These are phyloP conservation scores for Cenococcum geophilum DNA, from an alignment of 495 filamentous ascomycete genomes.

Conservation along the genomic window DNA sequence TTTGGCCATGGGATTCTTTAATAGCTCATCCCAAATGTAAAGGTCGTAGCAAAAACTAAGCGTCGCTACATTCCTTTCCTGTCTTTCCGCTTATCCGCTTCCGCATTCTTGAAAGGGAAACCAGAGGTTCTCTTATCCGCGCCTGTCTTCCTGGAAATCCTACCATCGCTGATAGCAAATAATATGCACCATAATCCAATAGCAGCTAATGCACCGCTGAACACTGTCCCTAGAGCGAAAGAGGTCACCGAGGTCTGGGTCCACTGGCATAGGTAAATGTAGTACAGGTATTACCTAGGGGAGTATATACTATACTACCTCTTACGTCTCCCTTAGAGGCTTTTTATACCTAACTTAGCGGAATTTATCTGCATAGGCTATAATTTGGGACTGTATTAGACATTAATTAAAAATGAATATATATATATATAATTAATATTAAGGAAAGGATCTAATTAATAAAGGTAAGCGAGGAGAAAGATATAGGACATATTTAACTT, in stretches of 20 bases:
- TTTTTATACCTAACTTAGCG: no score
- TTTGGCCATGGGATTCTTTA: not conserved
- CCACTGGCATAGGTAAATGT: constrained; percentile 45
- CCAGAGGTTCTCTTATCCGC: constrained; percentile 73
- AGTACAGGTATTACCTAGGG: no score
- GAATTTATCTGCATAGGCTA: no score
- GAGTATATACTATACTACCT: no score
- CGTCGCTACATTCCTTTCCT: constrained; percentile 35
- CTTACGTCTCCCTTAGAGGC: no score
- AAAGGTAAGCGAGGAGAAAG: no score
- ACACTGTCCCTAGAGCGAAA: constrained; percentile 51
- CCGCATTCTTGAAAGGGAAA: constrained; percentile 75
- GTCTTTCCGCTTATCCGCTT: constrained; percentile 53
- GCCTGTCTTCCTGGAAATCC: constrained; percentile 63
- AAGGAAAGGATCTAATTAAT: no score
- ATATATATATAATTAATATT: no score
- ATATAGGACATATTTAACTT: no score
- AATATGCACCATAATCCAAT: constrained; percentile 69
- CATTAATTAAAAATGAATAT: no score
- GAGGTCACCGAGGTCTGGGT: constrained; percentile 45
- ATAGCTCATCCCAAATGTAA: not conserved
- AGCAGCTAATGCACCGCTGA: constrained; percentile 49
- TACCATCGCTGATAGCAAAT: constrained; percentile 59
- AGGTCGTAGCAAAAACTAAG: not conserved
- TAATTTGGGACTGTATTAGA: no score